Base-by-base conservation (phyloP, 2,329 filamentous ascomycete species). In the Cladophialophora yegresii region DNA sequence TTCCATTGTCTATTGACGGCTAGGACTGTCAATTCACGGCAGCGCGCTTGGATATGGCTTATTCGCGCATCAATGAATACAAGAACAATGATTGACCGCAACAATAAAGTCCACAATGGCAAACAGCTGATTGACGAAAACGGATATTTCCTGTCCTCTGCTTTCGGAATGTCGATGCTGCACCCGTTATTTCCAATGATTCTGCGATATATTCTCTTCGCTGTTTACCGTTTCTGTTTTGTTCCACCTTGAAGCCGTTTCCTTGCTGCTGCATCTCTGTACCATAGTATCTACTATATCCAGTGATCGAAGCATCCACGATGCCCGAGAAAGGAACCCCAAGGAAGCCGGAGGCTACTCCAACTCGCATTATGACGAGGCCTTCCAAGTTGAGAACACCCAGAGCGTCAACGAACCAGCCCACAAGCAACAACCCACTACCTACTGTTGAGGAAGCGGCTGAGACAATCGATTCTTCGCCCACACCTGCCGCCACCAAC, bases 81-180 rank as follows among this genome's bases (percentile, higher is more conserved):
- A 54, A 36, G 33, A 26, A 40, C 22, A 26, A 55, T 22, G 36
- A 20, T 10, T 32, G 23, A 61, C 57, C 45, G 13, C 12, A 20
- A 58, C 55, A 58, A 58, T 49, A 13, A 8, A 16, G 36, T 6
- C 9, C 40, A 49, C 13, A 32, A 26, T 45, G 55, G 64, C 58
- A 62, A 64, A 62, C 43, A 54, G 53, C 33, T 43, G 32, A 51
- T 26, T 23, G 54, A 59, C 61, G 60, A 63, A 63, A 63, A 61
- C 64, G 43, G 64, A 36, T 20, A n/a, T 26, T 16, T 43, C 32
- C 45, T 57, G 56, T 54, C 47, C 60, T 53, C 64, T 43, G 60
- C 47, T 54, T 66, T 47, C 64, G 56, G 64, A 23, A 33, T 23
- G 26, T 30, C 45, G 36, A 45, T 32, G 23, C 40, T 51, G 64